Conservation (phyloP, 148 eudicot genomes). For the Camellia granthamiana region DNA sequence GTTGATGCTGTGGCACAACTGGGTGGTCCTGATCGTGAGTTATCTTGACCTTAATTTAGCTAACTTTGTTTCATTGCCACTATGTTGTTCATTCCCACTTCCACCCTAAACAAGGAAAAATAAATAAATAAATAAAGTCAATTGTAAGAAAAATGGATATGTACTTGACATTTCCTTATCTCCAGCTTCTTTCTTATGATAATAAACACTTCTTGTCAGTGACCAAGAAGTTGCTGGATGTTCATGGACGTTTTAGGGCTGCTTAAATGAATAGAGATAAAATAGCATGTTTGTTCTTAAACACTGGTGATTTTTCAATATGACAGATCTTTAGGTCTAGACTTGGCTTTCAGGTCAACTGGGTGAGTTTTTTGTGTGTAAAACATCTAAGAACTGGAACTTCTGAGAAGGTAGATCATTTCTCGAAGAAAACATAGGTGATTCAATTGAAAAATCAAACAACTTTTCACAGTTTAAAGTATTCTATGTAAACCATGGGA, state of each 20-base stretch:
- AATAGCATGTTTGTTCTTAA: background rate
- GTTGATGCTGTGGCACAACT: conserved; percentile 72
- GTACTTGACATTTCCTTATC: background rate
- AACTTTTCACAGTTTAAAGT: background rate
- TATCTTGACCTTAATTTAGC: conserved; percentile 13
- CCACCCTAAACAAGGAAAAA: background rate
- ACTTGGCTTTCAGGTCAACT: background rate
- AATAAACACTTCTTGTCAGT: background rate
- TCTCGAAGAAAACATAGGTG: background rate
- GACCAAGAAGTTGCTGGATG: background rate
- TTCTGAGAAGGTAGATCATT: background rate
- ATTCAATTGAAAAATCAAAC: background rate
- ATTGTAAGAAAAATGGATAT: background rate
- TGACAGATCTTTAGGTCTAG: background rate
- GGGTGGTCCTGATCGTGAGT: conserved; percentile 72
- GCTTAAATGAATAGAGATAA: background rate
- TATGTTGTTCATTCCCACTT: background rate
- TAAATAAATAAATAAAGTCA: background rate
- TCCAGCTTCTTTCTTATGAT: background rate
- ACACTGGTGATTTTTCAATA: background rate
- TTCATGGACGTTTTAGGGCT: background rate
- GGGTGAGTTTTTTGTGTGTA: background rate
- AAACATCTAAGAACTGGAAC: background rate
- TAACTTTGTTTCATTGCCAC: background rate
- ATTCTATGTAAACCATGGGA: background rate